phyloP scores from a whole-genome alignment of 1,284 basidiomycete species.

The Rhodotorula glutinis region DNA sequence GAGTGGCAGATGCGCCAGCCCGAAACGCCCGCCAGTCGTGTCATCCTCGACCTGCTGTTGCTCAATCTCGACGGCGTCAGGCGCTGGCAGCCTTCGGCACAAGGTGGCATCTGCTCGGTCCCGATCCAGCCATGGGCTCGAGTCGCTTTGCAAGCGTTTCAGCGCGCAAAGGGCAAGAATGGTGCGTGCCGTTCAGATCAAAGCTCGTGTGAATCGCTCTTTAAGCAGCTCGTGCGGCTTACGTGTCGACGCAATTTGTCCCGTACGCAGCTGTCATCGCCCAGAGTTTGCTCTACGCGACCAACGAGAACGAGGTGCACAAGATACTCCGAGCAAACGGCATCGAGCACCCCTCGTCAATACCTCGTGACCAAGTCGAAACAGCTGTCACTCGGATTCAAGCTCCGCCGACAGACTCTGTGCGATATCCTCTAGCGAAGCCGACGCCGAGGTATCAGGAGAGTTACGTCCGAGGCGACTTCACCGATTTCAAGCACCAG shows the following conservation, averaged over 20 bases:
- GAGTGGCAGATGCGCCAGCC: not conserved
- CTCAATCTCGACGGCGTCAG: not conserved
- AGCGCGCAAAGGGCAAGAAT: not conserved
- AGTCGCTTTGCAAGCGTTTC: not conserved
- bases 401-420: too few species aligned
- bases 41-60: not conserved
- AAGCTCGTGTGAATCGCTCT: not conserved
- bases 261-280: not conserved
- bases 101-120: not conserved
- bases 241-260: not conserved
- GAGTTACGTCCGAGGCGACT: too few species aligned
- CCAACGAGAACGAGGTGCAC: not conserved
- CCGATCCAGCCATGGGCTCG: not conserved
- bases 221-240: not conserved
- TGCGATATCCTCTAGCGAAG: too few species aligned
- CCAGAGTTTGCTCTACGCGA: not conserved
- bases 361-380: too few species aligned
- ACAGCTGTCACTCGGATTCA: too few species aligned
- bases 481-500: too few species aligned
- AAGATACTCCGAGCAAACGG: not conserved
- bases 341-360: not conserved
- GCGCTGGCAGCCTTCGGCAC: too few species aligned
- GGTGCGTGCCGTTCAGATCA: not conserved
- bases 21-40: too few species aligned
- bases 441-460: too few species aligned